Conservation (phyloP, 805 yeast species). For the Ogataea thermomethanolica region DNA sequence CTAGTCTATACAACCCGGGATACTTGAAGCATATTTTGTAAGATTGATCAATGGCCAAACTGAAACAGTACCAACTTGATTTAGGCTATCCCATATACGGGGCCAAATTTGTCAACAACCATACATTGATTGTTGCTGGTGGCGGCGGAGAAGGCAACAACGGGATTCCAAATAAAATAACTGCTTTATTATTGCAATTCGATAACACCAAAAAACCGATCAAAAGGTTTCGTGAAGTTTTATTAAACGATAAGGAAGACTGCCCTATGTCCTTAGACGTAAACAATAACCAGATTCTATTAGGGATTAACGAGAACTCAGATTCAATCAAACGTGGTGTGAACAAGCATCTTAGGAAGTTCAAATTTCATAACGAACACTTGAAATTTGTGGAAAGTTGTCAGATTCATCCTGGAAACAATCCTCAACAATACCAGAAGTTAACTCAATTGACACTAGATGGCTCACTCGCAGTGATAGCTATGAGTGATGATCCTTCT, state of each 20-base stretch:
- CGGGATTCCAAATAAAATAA: constrained; percentile 81
- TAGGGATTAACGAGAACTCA: constrained; percentile 74
- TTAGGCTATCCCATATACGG: constrained; percentile 79
- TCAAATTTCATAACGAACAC: constrained; percentile 54
- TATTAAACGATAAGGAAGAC: constrained; percentile 58
- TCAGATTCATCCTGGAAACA: constrained; percentile 50
- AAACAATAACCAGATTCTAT: constrained; percentile 49
- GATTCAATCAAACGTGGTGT: constrained; percentile 54
- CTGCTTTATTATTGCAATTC: constrained; percentile 59
- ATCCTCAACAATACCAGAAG: constrained; percentile 60
- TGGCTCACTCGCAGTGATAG: constrained; percentile 61
- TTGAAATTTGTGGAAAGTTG: constrained; percentile 56
- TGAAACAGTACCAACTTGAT: constrained; percentile 25
- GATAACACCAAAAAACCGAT: constrained; percentile 43
- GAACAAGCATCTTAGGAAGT: constrained; percentile 73
- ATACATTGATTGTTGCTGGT: constrained; percentile 71
- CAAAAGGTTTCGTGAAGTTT: constrained; percentile 60
- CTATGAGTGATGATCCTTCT: constrained; percentile 66
- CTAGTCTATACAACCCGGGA: too few relatives aligned
- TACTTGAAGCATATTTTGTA: not conserved
- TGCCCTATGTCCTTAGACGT: constrained; percentile 83
- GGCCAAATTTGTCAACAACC: constrained; percentile 61
- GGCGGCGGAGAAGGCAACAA: constrained; percentile 96
- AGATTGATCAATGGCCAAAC: constrained; percentile 20
- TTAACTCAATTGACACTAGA: constrained; percentile 54